A percentile compares a stretch with the other conserved stretches of the same genome.
Evolutionary conservation across 805 yeast genomes (phyloP).

Genomic region (Kurtzmaniella cleridarum): DNA sequence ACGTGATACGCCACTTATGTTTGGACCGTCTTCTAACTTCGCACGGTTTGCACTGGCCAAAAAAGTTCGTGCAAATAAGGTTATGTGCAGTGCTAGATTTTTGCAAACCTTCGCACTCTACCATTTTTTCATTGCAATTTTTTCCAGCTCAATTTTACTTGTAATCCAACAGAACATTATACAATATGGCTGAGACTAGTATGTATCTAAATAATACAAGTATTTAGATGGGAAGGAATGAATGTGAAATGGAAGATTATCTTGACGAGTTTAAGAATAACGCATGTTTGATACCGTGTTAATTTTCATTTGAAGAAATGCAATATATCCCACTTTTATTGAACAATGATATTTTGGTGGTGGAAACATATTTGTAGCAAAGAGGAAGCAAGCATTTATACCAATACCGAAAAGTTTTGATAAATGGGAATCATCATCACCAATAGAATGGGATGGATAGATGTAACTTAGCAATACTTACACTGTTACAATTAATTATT

Average conservation of each 20-base stretch:
- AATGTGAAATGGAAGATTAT: slow-evolving; percentile 1
- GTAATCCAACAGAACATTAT: slow-evolving; percentile 4
- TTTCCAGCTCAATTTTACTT: slow-evolving; percentile 1
- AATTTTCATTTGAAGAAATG: too few relatives aligned
- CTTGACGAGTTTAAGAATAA: not conserved
- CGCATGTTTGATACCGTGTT: too few relatives aligned
- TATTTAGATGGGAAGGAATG: not conserved
- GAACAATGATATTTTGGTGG: too few relatives aligned
- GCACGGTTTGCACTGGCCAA: slow-evolving; percentile 1
- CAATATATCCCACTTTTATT: too few relatives aligned
- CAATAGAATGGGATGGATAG: too few relatives aligned
- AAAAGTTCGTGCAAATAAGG: too few relatives aligned
- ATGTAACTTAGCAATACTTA: too few relatives aligned
- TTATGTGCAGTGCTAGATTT: slow-evolving; percentile 1
- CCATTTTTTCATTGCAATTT: slow-evolving; percentile 4
- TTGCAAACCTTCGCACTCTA: slow-evolving; percentile 1
- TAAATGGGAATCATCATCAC: too few relatives aligned
- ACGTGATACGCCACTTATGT: not conserved
- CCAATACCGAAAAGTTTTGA: too few relatives aligned
- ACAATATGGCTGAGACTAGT: slow-evolving; percentile 34
- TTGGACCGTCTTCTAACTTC: slow-evolving; percentile 1
- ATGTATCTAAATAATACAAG: slow-evolving; percentile 14
- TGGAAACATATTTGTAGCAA: not conserved
- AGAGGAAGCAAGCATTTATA: not conserved
- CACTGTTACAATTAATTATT: too few relatives aligned